A percentile compares a stretch with the other conserved stretches of the same genome.
Evolutionary conservation across 176 grass and related monocot species (phyloP).

Genomic region (Guadua angustifolia): DNA sequence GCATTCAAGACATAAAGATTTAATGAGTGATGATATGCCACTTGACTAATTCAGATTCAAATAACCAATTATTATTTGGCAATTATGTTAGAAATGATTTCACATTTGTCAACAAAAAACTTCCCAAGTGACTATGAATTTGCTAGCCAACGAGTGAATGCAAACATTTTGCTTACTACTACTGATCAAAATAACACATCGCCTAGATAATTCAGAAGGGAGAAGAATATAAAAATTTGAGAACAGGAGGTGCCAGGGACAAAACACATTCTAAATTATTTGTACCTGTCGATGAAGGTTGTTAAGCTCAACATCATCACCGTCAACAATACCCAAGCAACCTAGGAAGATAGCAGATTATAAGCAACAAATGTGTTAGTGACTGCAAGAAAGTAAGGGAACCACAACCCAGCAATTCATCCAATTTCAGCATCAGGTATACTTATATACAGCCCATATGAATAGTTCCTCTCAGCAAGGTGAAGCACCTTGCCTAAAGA

Average conservation of each 20-base stretch:
- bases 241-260: conserved; percentile 1
- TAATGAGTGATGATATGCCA: neutral
- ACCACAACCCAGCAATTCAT: neutral
- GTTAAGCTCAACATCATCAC: conserved; percentile 87
- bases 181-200: neutral
- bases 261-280: conserved; percentile 6
- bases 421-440: neutral
- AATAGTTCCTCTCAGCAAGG: neutral
- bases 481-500: neutral
- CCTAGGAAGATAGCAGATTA: conserved; percentile 50
- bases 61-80: neutral
- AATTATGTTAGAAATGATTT: neutral
- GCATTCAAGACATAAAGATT: conserved; percentile 39
- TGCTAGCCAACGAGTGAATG: neutral
- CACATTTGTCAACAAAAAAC: conserved; percentile 17
- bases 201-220: neutral
- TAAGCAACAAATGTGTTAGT: conserved; percentile 15
- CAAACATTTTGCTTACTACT: neutral
- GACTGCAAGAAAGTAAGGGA: neutral
- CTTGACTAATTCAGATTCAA: neutral
- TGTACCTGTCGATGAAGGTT: conserved; percentile 92
- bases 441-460: neutral
- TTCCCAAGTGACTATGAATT: neutral
- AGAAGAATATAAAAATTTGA: neutral
- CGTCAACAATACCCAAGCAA: conserved; percentile 91